phyloP scores from a whole-genome alignment of 1,284 basidiomycete species.

The Wallemia mellicola region DNA sequence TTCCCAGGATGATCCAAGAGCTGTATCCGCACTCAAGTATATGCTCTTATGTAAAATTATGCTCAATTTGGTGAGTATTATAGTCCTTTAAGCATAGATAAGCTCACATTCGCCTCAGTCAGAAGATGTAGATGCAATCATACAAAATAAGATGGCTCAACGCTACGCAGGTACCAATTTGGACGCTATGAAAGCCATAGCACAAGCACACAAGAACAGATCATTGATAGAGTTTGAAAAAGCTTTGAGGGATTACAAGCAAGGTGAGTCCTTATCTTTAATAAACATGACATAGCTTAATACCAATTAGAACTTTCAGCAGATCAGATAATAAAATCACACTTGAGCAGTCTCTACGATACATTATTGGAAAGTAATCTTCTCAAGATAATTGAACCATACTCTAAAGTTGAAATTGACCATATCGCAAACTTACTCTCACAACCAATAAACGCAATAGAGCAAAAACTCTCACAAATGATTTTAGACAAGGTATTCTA shows the following conservation, averaged over 20 bases:
- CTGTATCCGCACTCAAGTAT: constrained; percentile 75
- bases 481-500: constrained; percentile 83
- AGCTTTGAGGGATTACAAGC: constrained; percentile 56
- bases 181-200: constrained; percentile 82
- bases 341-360: constrained; percentile 75
- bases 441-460: constrained; percentile 70
- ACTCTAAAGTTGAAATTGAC: constrained; percentile 65
- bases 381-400: constrained; percentile 78
- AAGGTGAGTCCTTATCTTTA: no score
- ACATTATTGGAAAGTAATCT: constrained; percentile 86
- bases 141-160: constrained; percentile 57
- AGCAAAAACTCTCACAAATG: constrained; percentile 88
- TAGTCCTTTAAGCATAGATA: neutral
- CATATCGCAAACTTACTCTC: constrained; percentile 69
- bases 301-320: constrained; percentile 81
- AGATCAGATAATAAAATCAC: constrained; percentile 75
- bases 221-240: constrained; percentile 70
- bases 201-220: constrained; percentile 68
- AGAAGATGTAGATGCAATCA: constrained; percentile 63
- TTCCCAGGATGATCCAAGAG: constrained; percentile 21
- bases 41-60: constrained; percentile 96
- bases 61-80: constrained; percentile 47
- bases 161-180: constrained; percentile 56
- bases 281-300: no score
- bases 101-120: constrained; percentile 23